A percentile compares a stretch with the other conserved stretches of the same genome.
These are phyloP conservation scores for Pythium rishiriense DNA, from an alignment of 352 stramenopile species.

Conservation along the genomic window DNA sequence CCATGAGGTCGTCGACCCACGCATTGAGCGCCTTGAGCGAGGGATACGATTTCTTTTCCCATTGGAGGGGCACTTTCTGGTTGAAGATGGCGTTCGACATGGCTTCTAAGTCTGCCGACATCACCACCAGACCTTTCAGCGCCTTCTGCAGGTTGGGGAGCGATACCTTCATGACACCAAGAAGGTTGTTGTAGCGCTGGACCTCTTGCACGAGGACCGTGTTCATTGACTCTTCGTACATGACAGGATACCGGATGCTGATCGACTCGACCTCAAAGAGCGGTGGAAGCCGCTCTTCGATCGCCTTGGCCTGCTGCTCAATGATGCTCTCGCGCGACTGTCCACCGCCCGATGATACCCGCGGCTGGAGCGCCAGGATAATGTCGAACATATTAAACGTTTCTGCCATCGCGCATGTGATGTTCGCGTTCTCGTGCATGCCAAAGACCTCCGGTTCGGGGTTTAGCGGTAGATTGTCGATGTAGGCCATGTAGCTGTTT, in stretches of 20 bases:
- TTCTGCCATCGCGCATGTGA: slow-evolving; percentile 91
- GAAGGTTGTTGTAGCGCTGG: slow-evolving; percentile 89
- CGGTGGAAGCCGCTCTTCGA: slow-evolving; percentile 71
- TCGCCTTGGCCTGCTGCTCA: slow-evolving; percentile 76
- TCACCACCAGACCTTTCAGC: slow-evolving; percentile 72
- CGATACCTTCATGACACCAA: slow-evolving; percentile 81
- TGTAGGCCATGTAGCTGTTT: slow-evolving; percentile 84
- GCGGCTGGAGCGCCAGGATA: slow-evolving; percentile 80
- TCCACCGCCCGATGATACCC: slow-evolving; percentile 70
- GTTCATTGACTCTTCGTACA: slow-evolving; percentile 92
- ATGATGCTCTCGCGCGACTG: slow-evolving; percentile 90
- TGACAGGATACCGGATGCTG: slow-evolving; percentile 82
- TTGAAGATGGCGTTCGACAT: slow-evolving; percentile 88
- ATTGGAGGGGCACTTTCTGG: slow-evolving; percentile 84
- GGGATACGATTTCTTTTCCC: slow-evolving; percentile 90
- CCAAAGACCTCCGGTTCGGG: slow-evolving; percentile 93
- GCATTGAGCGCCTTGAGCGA: slow-evolving; percentile 88
- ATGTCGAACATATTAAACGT: slow-evolving; percentile 91
- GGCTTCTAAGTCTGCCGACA: slow-evolving; percentile 61
- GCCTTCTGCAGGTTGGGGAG: slow-evolving; percentile 86
- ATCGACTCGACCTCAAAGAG: slow-evolving; percentile 88
- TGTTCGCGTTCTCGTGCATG: slow-evolving; percentile 95
- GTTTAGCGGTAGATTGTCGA: slow-evolving; percentile 84
- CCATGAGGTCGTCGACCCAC: slow-evolving; percentile 89
- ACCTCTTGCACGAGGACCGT: slow-evolving; percentile 92